Base-by-base conservation (phyloP, 2,329 filamentous ascomycete genomes). In the Arthrobotrys sinensis region DNA sequence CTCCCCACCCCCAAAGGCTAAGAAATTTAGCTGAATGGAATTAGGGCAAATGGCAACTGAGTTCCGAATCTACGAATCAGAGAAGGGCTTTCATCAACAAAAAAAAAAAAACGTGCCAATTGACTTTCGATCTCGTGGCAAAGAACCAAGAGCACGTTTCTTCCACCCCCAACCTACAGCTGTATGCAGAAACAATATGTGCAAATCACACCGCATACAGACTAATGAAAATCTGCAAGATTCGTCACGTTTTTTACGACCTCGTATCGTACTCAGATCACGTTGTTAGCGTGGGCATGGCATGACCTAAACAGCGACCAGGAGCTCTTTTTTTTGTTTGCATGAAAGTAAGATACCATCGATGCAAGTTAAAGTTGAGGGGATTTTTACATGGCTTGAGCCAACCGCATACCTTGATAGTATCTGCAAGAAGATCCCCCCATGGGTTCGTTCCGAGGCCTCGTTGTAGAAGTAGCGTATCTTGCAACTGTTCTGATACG, bases 221-320 rank as follows among this genome's bases (percentile, higher is more conserved):
- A 46, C 40, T 48, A 48, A 43, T 24, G 10, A 34, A 64, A 34
- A 14, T 52, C 38, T 77, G 72, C 73, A 77, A 77, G 73, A 77
- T 77, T 77, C 73, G 45, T 77, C 73, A 77, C 73, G 73, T 77
- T 77, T 71, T 71, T 66, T 21, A 24, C 63, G 14, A 40, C 36
- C 28, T 52, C 52, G 46, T 53, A 52, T 65, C 60, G 66, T 71
- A 70, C 66, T 48, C 66, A 45, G 66, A 77, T 77, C 73, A 77
- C 73, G 73, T 67, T 77, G 57, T 53, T 71, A 71, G 73, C 72
- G 65, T 64, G 72, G 52, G 52, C 72, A 68, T 75, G 70, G 45
- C 63, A 64, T 72, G 55, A 60, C 36, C 52, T 38, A 38, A 34
- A 34, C 36, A 40, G 4, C 14, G 34, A 40, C 36, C 34, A 43